Base-by-base conservation (phyloP, 179 eudicot genomes). In the Heliamphora pulchella region DNA sequence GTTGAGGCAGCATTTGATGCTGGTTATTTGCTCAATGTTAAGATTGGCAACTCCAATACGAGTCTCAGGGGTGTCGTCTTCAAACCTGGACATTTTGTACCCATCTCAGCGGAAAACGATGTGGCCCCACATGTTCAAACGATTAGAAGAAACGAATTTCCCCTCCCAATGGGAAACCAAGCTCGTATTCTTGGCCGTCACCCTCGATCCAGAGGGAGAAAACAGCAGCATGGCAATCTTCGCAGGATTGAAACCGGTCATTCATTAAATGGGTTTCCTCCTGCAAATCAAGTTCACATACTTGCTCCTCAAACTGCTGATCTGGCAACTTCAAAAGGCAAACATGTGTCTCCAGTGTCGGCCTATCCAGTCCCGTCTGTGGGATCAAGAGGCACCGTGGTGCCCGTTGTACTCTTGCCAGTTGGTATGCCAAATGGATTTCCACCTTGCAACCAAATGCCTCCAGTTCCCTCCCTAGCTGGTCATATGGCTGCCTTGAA, bases 61-160 rank as follows among this genome's bases (percentile, higher is more conserved):
- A 85, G 73, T 80, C 85, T 94, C 39, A 90, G 93, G 84, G 99
- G 99, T 6, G 82, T 94, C 74, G 97, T 96, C 48, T 94, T 96
- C 88, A 96, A 96, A 88, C 94, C 96, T 6, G 99, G 94, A 6
- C 94, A 89, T 78, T 88, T 74, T 85, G 89, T 88, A 55, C 99
- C 99, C 1, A 85, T 96, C 64, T 90, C 94, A 14, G 78, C 91
- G 3, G 92, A 89, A 82, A 94, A 91, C 82, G 99, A 96, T 53
- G 85, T 94, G 76, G 97, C 93, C 1, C 99, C 99, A 39, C 88
- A 88, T 84, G 88, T 88, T 75, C 89, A 81, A 75, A 90, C 90
- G 91, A 90, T 91, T 74, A 82, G 80, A 72, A 89, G 99, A 85
- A 91, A 86, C 20, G 91, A 86, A 67, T 88, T 91, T 22, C 90